phyloP scores from a whole-genome alignment of 495 filamentous ascomycete species.

The Annulohypoxylon stygium region DNA sequence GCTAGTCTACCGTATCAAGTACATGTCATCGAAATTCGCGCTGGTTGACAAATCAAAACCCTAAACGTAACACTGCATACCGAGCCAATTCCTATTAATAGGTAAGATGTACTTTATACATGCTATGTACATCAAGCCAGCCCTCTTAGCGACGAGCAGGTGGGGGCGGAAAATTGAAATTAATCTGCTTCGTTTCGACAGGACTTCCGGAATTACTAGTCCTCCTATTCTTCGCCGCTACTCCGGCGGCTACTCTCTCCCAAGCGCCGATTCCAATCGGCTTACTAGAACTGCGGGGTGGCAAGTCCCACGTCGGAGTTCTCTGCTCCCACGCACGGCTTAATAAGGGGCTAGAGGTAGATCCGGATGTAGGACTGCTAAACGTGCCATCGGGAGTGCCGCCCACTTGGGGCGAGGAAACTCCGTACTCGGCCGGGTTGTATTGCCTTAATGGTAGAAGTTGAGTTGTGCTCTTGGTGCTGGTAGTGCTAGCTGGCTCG shows the following conservation, averaged over 20 bases:
- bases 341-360: slow-evolving; percentile 53
- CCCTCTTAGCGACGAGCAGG: slow-evolving; percentile 35
- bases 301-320: slow-evolving; percentile 32
- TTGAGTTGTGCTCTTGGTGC: slow-evolving; percentile 53
- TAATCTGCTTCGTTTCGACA: slow-evolving; percentile 48
- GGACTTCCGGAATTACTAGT: slow-evolving; percentile 49
- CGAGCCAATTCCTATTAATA: too few relatives aligned
- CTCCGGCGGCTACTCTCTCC: slow-evolving; percentile 37
- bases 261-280: slow-evolving; percentile 33
- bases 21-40: too few relatives aligned
- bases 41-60: background rate
- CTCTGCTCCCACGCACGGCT: slow-evolving; percentile 46
- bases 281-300: slow-evolving; percentile 31
- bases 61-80: background rate
- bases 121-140: slow-evolving; percentile 9
- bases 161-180: slow-evolving; percentile 49
- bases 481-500: slow-evolving; percentile 51
- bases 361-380: slow-evolving; percentile 52
- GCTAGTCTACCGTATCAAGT: too few relatives aligned
- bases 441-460: slow-evolving; percentile 55
- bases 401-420: slow-evolving; percentile 40
- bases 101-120: background rate
- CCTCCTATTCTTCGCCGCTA: slow-evolving; percentile 39
- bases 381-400: slow-evolving; percentile 35
- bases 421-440: slow-evolving; percentile 57